Evolutionary conservation across 169 alveolate species (phyloP), one percentile per base, ranked within the genome.

Genomic region (Eimeria falciformis): DNA sequence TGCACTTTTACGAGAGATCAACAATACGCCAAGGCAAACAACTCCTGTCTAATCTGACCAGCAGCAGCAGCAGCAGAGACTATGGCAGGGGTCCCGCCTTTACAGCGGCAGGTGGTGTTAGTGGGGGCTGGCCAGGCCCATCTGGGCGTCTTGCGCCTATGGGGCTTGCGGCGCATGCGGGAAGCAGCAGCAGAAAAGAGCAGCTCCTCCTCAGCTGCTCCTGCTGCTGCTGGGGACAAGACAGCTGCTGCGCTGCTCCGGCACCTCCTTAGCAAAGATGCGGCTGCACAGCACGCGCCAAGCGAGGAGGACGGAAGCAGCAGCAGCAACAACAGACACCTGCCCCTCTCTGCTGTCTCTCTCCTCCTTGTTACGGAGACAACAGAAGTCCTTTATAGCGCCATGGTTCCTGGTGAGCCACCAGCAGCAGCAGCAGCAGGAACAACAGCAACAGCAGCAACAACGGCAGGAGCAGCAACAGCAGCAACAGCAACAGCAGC

Each of bases 71-170:
- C 78, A 66, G 14, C 56, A 33, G 33, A 14, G n/a, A 62, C 73
- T 18, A 62, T 62, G 73, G n/a, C 37, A n/a, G 73, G 73, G 37
- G n/a, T 29, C 12, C 14, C 11, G 0, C 29, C 83, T 37, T 56
- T 37, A 56, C 83, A 71, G 33, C 83, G 83, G 55, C 83, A 71
- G 50, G 83, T 71, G 4, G 83, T 71, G 83, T 56, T 71, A 7
- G 83, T 71, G 7, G 83, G 83, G 56, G 83, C 83, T 6, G 83
- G 83, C 12, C 83, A 71, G 55, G 83, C 83, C 14, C 83, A 71
- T 43, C 55, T 71, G 46, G 83, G 40, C 6, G 83, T 71, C 58
- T 56, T 71, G 83, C 83, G 83, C 7, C 27, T 71, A 56, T 71
- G 83, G 83, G 83, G 83, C 18, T 37, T 37, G 23, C 53, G 83